Base-by-base conservation (phyloP, 73 alveolate species). In the Paramecium primaurelia region DNA sequence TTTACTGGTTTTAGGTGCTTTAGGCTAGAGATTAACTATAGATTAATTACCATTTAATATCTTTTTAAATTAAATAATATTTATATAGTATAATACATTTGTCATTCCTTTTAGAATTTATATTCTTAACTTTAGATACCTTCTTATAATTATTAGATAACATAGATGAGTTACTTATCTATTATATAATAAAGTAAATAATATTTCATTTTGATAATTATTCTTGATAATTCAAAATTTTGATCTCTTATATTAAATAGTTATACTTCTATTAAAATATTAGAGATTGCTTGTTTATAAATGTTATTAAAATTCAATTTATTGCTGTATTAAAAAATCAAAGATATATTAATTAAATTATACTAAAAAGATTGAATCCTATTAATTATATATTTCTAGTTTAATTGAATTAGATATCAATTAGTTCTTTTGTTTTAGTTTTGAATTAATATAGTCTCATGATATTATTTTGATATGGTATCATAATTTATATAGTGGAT, bases 1-100 rank as follows among this genome's bases (percentile, higher is more conserved):
- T 69, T 89, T 71, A 20, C 83, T 89, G 26, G 71, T 89, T 86
- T 87, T 87, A 34, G 93, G 51, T 11, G 84, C 84, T 64, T 64
- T 64, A 32, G 84, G 84, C 84, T 64, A 64, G 22, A 34, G 42
- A 64, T 28, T 14, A 22, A 64, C 49, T 64, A 25, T 3, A 34
- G 26, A 64, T 64, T 64, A 32, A 64, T 25, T 64, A 64, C 84
- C 84, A 64, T 64, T 64, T 22, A 64, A 64, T 32, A 64, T 64
- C 87, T 73, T 73, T 73, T 64, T 64, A 64, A 64, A 64, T 64
- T 64, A 64, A 28, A 64, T 64, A 64, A 25, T 14, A 32, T 64
- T 64, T 64, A 54, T 54, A 54, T 54, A 54, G 69, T 54, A 54
- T 54, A 54, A 54, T 16, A 54, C 6, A 54, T 54, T 54, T 54